These are phyloP conservation scores for Fusarium piperis DNA, from an alignment of 2,329 filamentous ascomycete species.

Conservation along the genomic window DNA sequence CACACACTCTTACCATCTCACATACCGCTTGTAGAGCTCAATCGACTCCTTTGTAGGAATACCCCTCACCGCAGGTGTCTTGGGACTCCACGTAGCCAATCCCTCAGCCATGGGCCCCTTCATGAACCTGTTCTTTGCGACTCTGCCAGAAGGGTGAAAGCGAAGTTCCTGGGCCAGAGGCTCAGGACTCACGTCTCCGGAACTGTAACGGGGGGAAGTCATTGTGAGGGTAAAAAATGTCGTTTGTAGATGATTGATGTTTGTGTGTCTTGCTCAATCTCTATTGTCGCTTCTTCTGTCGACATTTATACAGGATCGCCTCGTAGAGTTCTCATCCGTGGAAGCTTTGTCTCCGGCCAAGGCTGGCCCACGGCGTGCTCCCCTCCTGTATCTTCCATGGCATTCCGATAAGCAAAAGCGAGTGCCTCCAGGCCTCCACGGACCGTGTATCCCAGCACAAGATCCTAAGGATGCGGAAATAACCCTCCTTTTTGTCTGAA, in stretches of 20 bases:
- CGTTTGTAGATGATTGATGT: not conserved
- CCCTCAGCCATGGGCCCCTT: conserved; percentile 75
- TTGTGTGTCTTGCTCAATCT: not conserved
- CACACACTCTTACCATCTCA: conserved; percentile 38
- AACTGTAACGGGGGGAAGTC: conserved; percentile 29
- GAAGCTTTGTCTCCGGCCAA: too few relatives aligned
- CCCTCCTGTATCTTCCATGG: not conserved
- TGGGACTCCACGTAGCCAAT: conserved; percentile 68
- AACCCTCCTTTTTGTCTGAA: not conserved
- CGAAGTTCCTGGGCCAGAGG: conserved; percentile 55
- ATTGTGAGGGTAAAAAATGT: not conserved
- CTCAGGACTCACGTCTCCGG: conserved; percentile 23
- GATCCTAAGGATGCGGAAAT: not conserved
- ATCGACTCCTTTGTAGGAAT: conserved; percentile 53
- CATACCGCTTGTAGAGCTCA: conserved; percentile 67
- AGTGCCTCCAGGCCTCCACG: conserved; percentile 1
- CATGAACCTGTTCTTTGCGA: conserved; percentile 71
- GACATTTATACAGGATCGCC: conserved; percentile 5
- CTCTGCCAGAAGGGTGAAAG: conserved; percentile 54
- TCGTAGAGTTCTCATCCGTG: rapidly evolving
- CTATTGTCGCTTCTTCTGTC: not conserved
- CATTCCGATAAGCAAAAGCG: not conserved
- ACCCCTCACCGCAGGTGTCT: conserved; percentile 59
- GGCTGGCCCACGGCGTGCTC: too few relatives aligned
- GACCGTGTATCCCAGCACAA: not conserved